Evolutionary conservation across 2,329 filamentous ascomycete species (phyloP).

Genomic region (Colletotrichum phormii): DNA sequence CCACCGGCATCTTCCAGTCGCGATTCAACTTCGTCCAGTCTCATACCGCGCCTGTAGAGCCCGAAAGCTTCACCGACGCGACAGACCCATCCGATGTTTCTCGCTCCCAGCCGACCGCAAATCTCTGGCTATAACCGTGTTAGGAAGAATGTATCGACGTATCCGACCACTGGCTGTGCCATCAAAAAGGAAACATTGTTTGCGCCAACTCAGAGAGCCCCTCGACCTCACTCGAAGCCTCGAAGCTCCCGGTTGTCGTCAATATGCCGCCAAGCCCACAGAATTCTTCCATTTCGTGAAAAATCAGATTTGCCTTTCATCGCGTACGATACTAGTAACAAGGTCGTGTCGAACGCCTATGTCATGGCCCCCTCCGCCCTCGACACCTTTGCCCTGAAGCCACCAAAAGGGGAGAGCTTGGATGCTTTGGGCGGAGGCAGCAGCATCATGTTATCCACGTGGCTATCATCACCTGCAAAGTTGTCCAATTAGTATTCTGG

Average conservation of each 20-base stretch:
- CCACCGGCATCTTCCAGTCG: background rate
- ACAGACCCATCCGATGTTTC: constrained; percentile 7
- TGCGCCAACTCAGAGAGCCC: background rate
- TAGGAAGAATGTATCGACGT: constrained; percentile 10
- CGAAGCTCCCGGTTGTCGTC: background rate
- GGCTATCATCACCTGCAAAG: constrained; percentile 97
- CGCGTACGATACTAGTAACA: constrained; percentile 96
- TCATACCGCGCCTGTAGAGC: background rate
- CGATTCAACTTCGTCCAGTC: background rate
- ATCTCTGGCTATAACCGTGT: constrained; percentile 1
- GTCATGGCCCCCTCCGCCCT: constrained; percentile 81
- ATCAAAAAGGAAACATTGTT: background rate
- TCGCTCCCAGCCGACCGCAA: background rate
- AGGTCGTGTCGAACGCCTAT: constrained; percentile 99
- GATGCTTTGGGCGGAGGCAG: constrained; percentile 73
- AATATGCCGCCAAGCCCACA: background rate
- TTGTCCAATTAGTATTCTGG: constrained; percentile 40
- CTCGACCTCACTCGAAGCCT: constrained; percentile 24
- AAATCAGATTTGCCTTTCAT: constrained; percentile 95
- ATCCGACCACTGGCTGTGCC: background rate
- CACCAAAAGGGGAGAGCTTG: constrained; percentile 86
- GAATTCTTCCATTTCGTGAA: constrained; percentile 49
- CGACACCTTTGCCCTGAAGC: constrained; percentile 88
- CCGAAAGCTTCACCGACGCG: background rate
- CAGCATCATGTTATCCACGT: constrained; percentile 92